Evolutionary conservation across 1,284 basidiomycete genomes (phyloP).

Genomic region (Testicularia cyperi): DNA sequence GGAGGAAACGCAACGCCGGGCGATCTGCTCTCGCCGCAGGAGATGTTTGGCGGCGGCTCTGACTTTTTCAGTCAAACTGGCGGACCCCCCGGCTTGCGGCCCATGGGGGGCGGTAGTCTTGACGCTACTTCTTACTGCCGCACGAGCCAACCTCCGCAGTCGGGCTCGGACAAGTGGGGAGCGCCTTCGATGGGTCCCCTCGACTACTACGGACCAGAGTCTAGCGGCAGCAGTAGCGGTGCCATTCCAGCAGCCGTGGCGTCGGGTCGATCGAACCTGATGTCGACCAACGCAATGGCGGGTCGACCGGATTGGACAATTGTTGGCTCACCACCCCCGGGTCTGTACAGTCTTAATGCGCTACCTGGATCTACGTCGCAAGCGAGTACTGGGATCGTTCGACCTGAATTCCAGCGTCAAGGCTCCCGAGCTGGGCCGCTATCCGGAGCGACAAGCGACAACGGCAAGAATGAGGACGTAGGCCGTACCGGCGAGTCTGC

Average conservation of each 20-base stretch:
- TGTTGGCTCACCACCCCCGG: slow-evolving; percentile 41
- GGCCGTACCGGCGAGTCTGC: background rate
- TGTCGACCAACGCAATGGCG: slow-evolving; percentile 1
- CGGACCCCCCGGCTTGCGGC: slow-evolving; percentile 8
- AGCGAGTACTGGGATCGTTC: background rate
- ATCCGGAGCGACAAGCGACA: slow-evolving; percentile 8
- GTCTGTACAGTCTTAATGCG: slow-evolving; percentile 7
- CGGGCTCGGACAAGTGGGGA: slow-evolving; percentile 37
- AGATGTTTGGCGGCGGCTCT: slow-evolving; percentile 24
- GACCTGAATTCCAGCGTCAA: slow-evolving; percentile 26
- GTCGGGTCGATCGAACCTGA: slow-evolving; percentile 4
- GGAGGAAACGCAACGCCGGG: slow-evolving; percentile 7
- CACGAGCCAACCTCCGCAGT: slow-evolving; percentile 8
- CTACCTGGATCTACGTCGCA: too few relatives aligned
- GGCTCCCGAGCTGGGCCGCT: slow-evolving; percentile 15
- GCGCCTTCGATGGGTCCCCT: slow-evolving; percentile 44
- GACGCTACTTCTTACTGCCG: slow-evolving; percentile 1
- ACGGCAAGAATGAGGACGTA: slow-evolving; percentile 23
- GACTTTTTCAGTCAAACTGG: slow-evolving; percentile 26
- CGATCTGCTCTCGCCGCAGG: slow-evolving; percentile 40
- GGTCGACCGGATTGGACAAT: slow-evolving; percentile 39
- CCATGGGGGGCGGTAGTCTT: slow-evolving; percentile 3
- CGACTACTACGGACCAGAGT: slow-evolving; percentile 45
- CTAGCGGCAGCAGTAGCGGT: too few relatives aligned
- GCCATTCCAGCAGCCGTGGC: slow-evolving; percentile 8